Percentiles rank a stretch among this genome's conserved stretches.
Conservation (phyloP, 805 yeast genomes). For the Debaryomyces maramus region DNA sequence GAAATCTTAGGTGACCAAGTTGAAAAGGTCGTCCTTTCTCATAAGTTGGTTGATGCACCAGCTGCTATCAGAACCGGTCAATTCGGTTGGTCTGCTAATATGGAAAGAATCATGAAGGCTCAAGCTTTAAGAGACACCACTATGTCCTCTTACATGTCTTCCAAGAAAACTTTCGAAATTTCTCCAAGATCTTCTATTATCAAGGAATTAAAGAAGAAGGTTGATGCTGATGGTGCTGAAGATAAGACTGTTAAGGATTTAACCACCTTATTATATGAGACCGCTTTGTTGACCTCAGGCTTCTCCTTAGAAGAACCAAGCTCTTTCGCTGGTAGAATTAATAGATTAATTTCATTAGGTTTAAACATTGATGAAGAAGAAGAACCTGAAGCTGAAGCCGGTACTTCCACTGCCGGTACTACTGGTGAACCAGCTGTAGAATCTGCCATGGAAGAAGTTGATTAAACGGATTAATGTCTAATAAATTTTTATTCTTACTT, state of each 20-base stretch:
- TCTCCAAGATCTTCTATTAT: conserved; percentile 96
- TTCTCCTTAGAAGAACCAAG: conserved; percentile 98
- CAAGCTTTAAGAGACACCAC: conserved; percentile 98
- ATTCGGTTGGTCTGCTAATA: conserved; percentile 99
- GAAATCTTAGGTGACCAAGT: conserved; percentile 97
- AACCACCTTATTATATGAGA: conserved; percentile 93
- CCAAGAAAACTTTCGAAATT: conserved; percentile 98
- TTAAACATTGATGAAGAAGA: conserved; percentile 95
- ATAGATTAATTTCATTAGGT: conserved; percentile 97
- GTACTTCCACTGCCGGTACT: conserved; percentile 41
- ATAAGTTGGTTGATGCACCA: conserved; percentile 96
- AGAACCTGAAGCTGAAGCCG: conserved; percentile 49
- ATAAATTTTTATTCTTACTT: background rate
- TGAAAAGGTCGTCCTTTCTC: conserved; percentile 98
- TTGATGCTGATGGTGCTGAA: conserved; percentile 95
- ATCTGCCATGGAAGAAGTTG: conserved; percentile 99
- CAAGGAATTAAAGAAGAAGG: conserved; percentile 93
- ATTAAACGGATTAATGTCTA: conserved; percentile 44
- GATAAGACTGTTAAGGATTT: conserved; percentile 98
- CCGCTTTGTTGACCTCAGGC: conserved; percentile 98
- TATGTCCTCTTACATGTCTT: conserved; percentile 99
- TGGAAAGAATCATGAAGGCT: conserved; percentile 99
- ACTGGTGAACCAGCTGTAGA: conserved; percentile 74
- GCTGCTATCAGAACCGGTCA: conserved; percentile 99
- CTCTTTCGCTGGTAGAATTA: conserved; percentile 95